phyloP scores from a whole-genome alignment of 2,329 filamentous ascomycete genomes.

The Neurospora sp. region DNA sequence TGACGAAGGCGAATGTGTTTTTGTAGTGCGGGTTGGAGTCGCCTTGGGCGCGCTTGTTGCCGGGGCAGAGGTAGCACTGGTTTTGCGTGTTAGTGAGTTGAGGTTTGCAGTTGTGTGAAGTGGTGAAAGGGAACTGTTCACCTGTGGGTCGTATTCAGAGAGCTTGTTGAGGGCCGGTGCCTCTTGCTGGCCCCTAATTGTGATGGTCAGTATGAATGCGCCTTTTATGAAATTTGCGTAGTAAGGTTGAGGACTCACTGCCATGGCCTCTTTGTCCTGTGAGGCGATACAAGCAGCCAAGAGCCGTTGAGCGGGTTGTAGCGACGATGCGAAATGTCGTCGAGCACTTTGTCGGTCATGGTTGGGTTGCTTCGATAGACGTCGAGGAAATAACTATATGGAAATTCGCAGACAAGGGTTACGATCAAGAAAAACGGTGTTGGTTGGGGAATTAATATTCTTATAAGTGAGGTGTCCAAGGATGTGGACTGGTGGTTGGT shows the following conservation, averaged over 20 bases:
- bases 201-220: neutral
- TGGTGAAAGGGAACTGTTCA: conserved; percentile 21
- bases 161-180: conserved; percentile 55
- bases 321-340: conserved; percentile 93
- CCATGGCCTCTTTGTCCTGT: conserved; percentile 95
- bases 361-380: conserved; percentile 9
- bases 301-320: conserved; percentile 86
- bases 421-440: neutral
- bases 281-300: conserved; percentile 90
- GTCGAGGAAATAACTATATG: neutral
- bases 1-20: conserved; percentile 87
- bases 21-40: conserved; percentile 79
- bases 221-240: neutral
- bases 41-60: conserved; percentile 80
- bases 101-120: neutral
- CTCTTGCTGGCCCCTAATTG: conserved; percentile 64
- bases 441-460: neutral
- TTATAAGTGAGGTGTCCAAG: neutral
- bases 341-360: conserved; percentile 69
- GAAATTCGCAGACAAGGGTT: neutral
- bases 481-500: neutral
- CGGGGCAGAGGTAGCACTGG: conserved; percentile 87
- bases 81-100: neutral
- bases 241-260: conserved; percentile 57
- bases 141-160: conserved; percentile 71